Percentiles rank a stretch among this genome's conserved stretches.
phyloP scores from a whole-genome alignment of 495 filamentous ascomycete genomes.

The Podospora pseudocomata region DNA sequence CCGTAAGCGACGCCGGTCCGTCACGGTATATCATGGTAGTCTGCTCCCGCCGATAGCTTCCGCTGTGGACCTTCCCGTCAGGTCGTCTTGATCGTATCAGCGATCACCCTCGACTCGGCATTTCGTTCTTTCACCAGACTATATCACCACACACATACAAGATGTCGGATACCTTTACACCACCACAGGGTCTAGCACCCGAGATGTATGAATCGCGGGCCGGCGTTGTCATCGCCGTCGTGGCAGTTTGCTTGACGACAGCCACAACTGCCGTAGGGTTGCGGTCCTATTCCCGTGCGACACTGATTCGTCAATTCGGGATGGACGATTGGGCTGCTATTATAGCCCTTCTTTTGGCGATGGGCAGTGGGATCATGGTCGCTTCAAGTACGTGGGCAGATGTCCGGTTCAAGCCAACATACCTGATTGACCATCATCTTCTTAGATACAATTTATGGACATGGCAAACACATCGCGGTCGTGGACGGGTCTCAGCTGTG shows the following conservation, averaged over 20 bases:
- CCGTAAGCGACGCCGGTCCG: background rate
- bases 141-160: conserved; percentile 1
- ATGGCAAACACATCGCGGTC: conserved; percentile 21
- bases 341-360: conserved; percentile 24
- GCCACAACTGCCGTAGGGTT: conserved; percentile 35
- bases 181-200: conserved; percentile 7
- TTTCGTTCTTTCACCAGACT: background rate
- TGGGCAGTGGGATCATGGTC: conserved; percentile 27
- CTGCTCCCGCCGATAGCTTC: conserved; percentile 10
- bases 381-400: conserved; percentile 13
- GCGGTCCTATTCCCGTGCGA: conserved; percentile 38
- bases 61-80: background rate
- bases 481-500: conserved; percentile 14
- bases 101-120: background rate
- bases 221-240: conserved; percentile 23
- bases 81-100: background rate
- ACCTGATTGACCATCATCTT: background rate
- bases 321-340: conserved; percentile 38
- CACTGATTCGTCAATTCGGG: conserved; percentile 42
- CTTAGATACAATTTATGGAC: conserved; percentile 28
- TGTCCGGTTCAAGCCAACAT: background rate
- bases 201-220: conserved; percentile 24
- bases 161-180: conserved; percentile 5
- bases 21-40: conserved; percentile 13
- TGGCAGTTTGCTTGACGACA: conserved; percentile 21